Base-by-base conservation (phyloP, 345 rosid genomes). In the Lepidium sativum region DNA sequence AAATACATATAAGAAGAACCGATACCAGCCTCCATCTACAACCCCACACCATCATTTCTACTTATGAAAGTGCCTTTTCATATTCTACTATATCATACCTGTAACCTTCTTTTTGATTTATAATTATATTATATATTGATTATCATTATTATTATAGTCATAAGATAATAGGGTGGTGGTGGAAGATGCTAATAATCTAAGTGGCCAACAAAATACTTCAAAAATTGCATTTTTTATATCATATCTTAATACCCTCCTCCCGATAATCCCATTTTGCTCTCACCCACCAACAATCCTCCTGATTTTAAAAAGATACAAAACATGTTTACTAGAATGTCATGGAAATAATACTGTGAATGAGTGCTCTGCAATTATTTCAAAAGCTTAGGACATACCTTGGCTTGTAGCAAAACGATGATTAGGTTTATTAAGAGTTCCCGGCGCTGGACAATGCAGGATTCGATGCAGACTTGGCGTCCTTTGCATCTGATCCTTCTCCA, bases 381-480 rank as follows among this genome's bases (percentile, higher is more conserved):
- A 16, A 6, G 39, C n/a, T 34, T 54, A n/a, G 25, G 14, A 35
- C 57, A 45, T 55, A 71, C 70, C 75, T 25, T 13, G 40, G 37
- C 48, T 63, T 45, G 52, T 11, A 63, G 58, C 64, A 47, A 35
- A 55, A 56, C 39, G 59, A 45, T 8, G 29, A 12, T 18, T 11
- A 27, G 34, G 16, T 7, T 31, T 15, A 42, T 62, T 71, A 83
- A 62, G 64, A 72, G 60, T 76, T 77, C 12, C 73, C 72, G 0
- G 78, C 74, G 45, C 72, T 63, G 53, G 66, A 69, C 38, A 71
- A 67, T 4, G 71, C 53, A 59, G 82, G 69, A 58, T 56, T 68
- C 0, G 73, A 50, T 40, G 44, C 58, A 71, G 66, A 79, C 67
- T 79, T 81, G 34, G 65, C 73, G 47, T 79, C 85, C 73, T 77